Percentiles rank a stretch among this genome's conserved stretches.
These are phyloP conservation scores for Myriosclerotinia scirpicola DNA, from an alignment of 2,329 filamentous ascomycete genomes.

Conservation along the genomic window DNA sequence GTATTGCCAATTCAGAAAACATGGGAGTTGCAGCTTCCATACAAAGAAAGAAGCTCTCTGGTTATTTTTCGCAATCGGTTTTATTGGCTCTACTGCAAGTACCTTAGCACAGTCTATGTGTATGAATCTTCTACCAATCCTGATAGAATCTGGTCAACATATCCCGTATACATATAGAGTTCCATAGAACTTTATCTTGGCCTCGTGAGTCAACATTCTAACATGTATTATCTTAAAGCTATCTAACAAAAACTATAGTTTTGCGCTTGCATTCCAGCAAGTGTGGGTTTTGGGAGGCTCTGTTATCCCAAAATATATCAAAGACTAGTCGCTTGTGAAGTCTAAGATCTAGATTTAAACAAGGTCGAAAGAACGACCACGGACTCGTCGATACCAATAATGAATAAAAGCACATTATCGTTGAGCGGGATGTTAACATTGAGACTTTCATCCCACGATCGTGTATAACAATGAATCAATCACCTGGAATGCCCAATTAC, in stretches of 20 bases:
- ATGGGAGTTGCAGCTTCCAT: not conserved
- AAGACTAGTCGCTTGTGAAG: not conserved
- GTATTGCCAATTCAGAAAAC: not conserved
- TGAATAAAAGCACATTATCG: not conserved
- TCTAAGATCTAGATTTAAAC: not conserved
- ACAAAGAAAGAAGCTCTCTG: not conserved
- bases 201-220: not conserved
- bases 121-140: too few species aligned
- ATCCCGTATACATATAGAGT: slow-evolving; percentile 2
- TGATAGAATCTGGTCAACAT: not conserved
- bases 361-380: not conserved
- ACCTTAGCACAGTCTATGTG: not conserved
- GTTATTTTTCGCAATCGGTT: slow-evolving; percentile 1
- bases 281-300: slow-evolving; percentile 4
- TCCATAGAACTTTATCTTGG: not conserved
- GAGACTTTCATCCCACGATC: not conserved
- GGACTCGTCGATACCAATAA: not conserved
- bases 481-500: not conserved
- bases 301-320: not conserved
- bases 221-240: too few species aligned
- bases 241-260: not conserved
- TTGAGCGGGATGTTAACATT: not conserved
- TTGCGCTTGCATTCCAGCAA: slow-evolving; percentile 5
- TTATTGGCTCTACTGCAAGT: not conserved
- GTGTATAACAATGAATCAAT: not conserved